These are phyloP conservation scores for Salix koriyanagi DNA, from an alignment of 345 rosid genomes.

Conservation along the genomic window DNA sequence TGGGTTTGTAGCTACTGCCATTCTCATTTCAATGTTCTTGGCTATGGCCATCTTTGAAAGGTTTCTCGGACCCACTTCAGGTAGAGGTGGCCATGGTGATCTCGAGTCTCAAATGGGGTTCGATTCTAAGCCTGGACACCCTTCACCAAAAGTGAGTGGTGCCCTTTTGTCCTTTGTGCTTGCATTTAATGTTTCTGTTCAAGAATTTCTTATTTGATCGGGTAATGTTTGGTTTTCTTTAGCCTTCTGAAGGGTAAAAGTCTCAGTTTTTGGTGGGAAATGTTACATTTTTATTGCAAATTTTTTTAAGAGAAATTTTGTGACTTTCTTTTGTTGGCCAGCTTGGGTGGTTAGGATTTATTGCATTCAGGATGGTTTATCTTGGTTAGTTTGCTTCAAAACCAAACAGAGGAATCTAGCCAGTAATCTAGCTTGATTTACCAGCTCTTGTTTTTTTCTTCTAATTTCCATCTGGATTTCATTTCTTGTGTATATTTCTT, in stretches of 20 bases:
- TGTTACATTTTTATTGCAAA: not conserved
- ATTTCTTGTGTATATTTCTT: not conserved
- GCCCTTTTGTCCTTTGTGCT: not conserved
- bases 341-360: constrained; percentile 21
- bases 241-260: not conserved
- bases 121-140: constrained; percentile 57
- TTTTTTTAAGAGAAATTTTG: not conserved
- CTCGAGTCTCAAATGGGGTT: constrained; percentile 56
- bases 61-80: constrained; percentile 41
- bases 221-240: not conserved
- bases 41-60: constrained; percentile 81
- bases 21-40: constrained; percentile 78
- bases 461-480: not conserved
- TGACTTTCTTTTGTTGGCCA: not conserved
- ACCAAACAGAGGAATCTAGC: not conserved
- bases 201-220: not conserved
- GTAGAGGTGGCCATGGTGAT: constrained; percentile 32
- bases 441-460: not conserved
- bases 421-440: not conserved
- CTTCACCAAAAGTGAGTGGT: constrained; percentile 59
- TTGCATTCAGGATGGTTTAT: not conserved
- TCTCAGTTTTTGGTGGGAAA: not conserved
- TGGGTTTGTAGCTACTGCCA: constrained; percentile 79
- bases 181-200: not conserved
- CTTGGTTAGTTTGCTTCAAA: not conserved